These are phyloP conservation scores for Sphagnurus paluster DNA, from an alignment of 1,284 basidiomycete genomes.

Conservation along the genomic window DNA sequence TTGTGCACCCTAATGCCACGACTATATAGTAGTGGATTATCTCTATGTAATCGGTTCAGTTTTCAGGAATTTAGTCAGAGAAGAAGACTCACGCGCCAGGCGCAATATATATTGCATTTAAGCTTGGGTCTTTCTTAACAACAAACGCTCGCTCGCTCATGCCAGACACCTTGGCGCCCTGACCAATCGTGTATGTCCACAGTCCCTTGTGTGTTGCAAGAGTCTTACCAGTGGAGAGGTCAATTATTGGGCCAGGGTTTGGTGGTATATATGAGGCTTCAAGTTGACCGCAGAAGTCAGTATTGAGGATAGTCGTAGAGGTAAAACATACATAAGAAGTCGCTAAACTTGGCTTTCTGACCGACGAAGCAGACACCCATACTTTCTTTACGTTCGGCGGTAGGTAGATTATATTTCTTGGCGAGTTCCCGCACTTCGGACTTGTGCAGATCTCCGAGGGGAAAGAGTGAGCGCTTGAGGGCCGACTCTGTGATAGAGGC, in stretches of 20 bases:
- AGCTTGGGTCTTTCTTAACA: constrained; percentile 62
- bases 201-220: constrained; percentile 75
- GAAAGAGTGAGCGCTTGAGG: constrained; percentile 76
- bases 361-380: constrained; percentile 99
- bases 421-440: constrained; percentile 81
- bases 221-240: constrained; percentile 51
- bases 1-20: constrained; percentile 43
- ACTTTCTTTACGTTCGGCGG: constrained; percentile 81
- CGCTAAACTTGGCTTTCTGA: constrained; percentile 70
- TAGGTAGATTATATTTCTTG: constrained; percentile 63
- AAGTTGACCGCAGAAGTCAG: not conserved
- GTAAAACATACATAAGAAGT: constrained; percentile 65
- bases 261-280: constrained; percentile 79
- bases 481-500: constrained; percentile 72
- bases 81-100: constrained; percentile 60
- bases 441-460: constrained; percentile 71
- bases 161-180: constrained; percentile 65
- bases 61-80: not conserved
- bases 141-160: constrained; percentile 73
- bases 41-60: constrained; percentile 35
- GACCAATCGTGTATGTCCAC: constrained; percentile 89
- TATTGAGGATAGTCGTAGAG: not conserved
- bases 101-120: constrained; percentile 75
- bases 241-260: constrained; percentile 68
- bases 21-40: constrained; percentile 67